phyloP scores from a whole-genome alignment of 345 rosid genomes.

The Luvunga scandens region DNA sequence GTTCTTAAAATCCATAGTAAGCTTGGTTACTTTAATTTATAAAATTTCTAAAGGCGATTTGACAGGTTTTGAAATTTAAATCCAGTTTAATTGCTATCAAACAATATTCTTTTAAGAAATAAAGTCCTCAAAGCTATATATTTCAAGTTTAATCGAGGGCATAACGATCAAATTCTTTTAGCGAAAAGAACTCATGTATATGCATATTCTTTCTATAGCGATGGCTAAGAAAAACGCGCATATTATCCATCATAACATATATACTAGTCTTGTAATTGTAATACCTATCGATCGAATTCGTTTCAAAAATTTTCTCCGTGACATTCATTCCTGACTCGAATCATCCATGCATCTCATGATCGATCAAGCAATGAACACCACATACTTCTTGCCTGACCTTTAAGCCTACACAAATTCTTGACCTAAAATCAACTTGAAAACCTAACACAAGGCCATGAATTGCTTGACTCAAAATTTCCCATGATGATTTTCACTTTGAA shows the following conservation, averaged over 20 bases:
- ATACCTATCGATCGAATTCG: neutral
- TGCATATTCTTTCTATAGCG: neutral
- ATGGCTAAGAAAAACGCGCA: neutral
- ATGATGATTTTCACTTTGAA: constrained; percentile 33
- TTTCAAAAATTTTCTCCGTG: neutral
- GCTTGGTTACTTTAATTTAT: neutral
- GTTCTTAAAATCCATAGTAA: neutral
- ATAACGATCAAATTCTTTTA: too few relatives aligned
- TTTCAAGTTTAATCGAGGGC: too few relatives aligned
- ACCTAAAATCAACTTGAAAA: constrained; percentile 5
- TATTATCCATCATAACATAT: neutral
- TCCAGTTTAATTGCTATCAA: too few relatives aligned
- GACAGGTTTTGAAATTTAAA: too few relatives aligned
- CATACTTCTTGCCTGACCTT: neutral
- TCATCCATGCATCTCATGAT: neutral
- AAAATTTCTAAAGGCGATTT: too few relatives aligned
- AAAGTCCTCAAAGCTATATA: too few relatives aligned
- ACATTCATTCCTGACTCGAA: neutral
- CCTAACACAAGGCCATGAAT: neutral
- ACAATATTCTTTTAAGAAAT: too few relatives aligned
- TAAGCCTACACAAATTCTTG: neutral
- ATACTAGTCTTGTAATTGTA: neutral
- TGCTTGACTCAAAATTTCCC: constrained; percentile 7
- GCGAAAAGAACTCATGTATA: too few relatives aligned
- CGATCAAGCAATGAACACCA: neutral